phyloP scores from a whole-genome alignment of 1,284 basidiomycete genomes.

The Ganoderma lucidum region DNA sequence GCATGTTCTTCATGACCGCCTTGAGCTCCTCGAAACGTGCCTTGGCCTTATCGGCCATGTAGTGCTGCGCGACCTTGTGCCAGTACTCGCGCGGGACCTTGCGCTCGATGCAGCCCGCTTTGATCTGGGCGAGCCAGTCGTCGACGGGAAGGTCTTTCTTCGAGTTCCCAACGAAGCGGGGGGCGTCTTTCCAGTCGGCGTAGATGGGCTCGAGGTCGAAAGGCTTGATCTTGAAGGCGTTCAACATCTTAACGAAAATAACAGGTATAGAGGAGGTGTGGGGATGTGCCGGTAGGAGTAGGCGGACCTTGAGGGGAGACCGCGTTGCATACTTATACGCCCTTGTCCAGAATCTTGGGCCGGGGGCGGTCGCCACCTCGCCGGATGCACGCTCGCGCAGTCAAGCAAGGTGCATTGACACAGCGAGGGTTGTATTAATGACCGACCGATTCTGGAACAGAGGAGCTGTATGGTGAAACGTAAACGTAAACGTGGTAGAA shows the following conservation, averaged over 20 bases:
- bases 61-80: constrained; percentile 80
- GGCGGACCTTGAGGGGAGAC: background rate
- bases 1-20: constrained; percentile 72
- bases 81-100: constrained; percentile 79
- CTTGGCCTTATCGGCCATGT: constrained; percentile 70
- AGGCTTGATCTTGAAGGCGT: constrained; percentile 77
- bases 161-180: constrained; percentile 68
- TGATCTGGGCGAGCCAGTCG: constrained; percentile 75
- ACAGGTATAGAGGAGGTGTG: constrained; percentile 16
- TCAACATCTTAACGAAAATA: constrained; percentile 53
- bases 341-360: background rate
- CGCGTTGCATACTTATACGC: constrained; percentile 15
- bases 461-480: constrained; percentile 12
- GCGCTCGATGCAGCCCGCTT: constrained; percentile 68
- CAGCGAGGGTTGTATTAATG: background rate
- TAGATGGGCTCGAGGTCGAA: constrained; percentile 73
- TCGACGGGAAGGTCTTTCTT: constrained; percentile 73
- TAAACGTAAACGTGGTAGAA: constrained; percentile 5
- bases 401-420: constrained; percentile 13
- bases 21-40: constrained; percentile 72
- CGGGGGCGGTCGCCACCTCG: constrained; percentile 7
- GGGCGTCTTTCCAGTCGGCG: constrained; percentile 67
- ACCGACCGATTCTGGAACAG: constrained; percentile 7
- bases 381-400: constrained; percentile 12
- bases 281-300: constrained; percentile 9